Evolutionary conservation across 2,329 filamentous ascomycete genomes (phyloP).

Genomic region (Sclerotinia minor): DNA sequence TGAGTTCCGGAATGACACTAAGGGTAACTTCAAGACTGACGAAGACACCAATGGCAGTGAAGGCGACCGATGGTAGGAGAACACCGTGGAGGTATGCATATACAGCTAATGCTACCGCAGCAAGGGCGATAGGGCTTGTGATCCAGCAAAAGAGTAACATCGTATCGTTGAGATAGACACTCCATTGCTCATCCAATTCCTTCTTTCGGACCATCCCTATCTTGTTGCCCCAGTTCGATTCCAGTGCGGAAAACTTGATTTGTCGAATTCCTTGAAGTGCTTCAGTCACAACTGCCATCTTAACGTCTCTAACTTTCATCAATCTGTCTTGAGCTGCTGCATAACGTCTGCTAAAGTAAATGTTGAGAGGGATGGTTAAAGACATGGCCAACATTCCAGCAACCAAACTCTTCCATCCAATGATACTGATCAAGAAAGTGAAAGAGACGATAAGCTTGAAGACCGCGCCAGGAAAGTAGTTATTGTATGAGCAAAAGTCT

Average conservation of each 20-base stretch:
- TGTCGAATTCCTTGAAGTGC: constrained; percentile 77
- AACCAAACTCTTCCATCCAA: constrained; percentile 69
- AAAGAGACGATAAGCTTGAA: constrained; percentile 67
- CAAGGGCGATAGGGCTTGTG: constrained; percentile 69
- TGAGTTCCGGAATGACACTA: constrained; percentile 70
- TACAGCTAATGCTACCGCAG: constrained; percentile 67
- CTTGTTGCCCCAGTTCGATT: constrained; percentile 71
- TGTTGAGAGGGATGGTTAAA: constrained; percentile 67
- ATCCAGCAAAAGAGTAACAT: constrained; percentile 59
- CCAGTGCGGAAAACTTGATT: constrained; percentile 80
- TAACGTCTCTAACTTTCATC: constrained; percentile 75
- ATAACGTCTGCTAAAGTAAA: constrained; percentile 65
- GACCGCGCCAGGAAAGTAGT: constrained; percentile 61
- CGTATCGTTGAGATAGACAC: constrained; percentile 52
- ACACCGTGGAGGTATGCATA: constrained; percentile 65
- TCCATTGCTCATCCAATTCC: constrained; percentile 68
- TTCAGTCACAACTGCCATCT: constrained; percentile 74
- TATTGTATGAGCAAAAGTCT: constrained; percentile 67
- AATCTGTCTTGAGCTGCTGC: constrained; percentile 64
- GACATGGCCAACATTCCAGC: constrained; percentile 65
- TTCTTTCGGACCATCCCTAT: constrained; percentile 64
- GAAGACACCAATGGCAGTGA: constrained; percentile 76
- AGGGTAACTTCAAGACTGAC: constrained; percentile 71
- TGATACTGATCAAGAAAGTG: constrained; percentile 63
- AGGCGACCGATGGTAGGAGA: constrained; percentile 71